Conservation (phyloP, 345 rosid species). For the Turnera subulata region DNA sequence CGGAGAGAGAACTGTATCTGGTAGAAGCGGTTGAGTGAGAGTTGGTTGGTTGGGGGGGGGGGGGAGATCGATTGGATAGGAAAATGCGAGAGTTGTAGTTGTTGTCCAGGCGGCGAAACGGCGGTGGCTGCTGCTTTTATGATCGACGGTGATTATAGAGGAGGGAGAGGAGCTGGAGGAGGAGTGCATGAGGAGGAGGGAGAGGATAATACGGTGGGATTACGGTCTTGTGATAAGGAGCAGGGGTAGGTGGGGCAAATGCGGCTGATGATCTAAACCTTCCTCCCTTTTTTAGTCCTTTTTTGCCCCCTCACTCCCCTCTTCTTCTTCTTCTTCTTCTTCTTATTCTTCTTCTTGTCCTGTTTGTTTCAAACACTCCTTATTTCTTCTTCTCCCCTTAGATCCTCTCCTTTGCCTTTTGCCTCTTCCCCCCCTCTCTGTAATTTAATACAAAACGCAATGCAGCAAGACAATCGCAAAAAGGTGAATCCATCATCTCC, state of each 20-base stretch:
- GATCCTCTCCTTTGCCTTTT: not conserved
- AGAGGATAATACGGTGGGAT: conserved; percentile 49
- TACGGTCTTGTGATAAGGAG: conserved; percentile 54
- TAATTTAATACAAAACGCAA: conserved; percentile 14
- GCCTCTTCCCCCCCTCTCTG: not conserved
- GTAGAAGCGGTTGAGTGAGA: too few relatives aligned
- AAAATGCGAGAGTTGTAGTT: too few relatives aligned
- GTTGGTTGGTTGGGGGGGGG: too few relatives aligned
- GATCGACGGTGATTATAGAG: not conserved
- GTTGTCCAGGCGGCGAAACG: not conserved
- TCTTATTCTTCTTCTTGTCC: not conserved
- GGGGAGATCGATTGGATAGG: too few relatives aligned
- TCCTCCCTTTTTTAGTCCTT: not conserved
- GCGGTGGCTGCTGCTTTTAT: conserved; percentile 7
- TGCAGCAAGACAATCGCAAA: conserved; percentile 81
- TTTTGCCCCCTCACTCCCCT: not conserved
- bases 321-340: not conserved
- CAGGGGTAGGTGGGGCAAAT: conserved; percentile 75
- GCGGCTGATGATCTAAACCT: conserved; percentile 46
- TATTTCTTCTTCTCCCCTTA: not conserved
- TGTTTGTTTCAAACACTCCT: not conserved
- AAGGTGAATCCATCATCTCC: conserved; percentile 53
- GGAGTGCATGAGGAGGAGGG: conserved; percentile 52
- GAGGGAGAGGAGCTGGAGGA: not conserved
- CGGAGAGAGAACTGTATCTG: too few relatives aligned